Evolutionary conservation across 2,329 filamentous ascomycete species (phyloP), one percentile per base, ranked within the genome.

Genomic region (Fusarium falciforme): DNA sequence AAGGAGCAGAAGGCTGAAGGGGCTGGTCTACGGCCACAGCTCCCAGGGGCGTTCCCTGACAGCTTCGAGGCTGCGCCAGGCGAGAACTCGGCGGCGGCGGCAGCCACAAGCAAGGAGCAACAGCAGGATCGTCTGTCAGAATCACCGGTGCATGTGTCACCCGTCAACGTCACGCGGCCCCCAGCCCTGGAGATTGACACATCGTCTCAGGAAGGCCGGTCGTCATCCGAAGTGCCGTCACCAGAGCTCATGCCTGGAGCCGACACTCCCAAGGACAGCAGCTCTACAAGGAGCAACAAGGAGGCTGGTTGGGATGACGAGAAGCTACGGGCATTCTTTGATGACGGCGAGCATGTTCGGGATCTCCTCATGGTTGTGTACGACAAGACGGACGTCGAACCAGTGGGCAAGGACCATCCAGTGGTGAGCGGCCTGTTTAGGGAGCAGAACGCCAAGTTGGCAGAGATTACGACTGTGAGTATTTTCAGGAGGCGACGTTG

Each of bases 291-390:
- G 42, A 78, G 68, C 59, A 82, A 79, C 60, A 82, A 79, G 60
- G 79, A 82, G 17, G 86, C 87, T 29, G 90, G 91, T 0, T 99
- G 96, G 96, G 96, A 94, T 71, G 96, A 98, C 82, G 88, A 91
- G 65, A 94, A 91, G 77, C 89, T 99, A 31, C 91, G 94, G 68
- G 92, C 93, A 16, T 99, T 98, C 83, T 93, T 98, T 78, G 96
- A 98, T 75, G 94, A 96, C 76, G 91, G 94, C 70, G 92, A 92
- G 36, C 94, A 98, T 72, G 94, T 99, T 75, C 91, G 94, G 60
- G 96, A 99, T 80, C 89, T 98, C 80, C 88, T 98, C 61, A 89
- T 95, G 40, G 93, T 99, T 70, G 94, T 99, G 31, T 95, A 98
- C 80, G 95, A 98, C 83, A 98, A 95, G 81, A 93, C 91, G 16